Evolutionary conservation across 2,329 filamentous ascomycete genomes (phyloP), one percentile per base, ranked within the genome.

Genomic region (Penicillium sp.): DNA sequence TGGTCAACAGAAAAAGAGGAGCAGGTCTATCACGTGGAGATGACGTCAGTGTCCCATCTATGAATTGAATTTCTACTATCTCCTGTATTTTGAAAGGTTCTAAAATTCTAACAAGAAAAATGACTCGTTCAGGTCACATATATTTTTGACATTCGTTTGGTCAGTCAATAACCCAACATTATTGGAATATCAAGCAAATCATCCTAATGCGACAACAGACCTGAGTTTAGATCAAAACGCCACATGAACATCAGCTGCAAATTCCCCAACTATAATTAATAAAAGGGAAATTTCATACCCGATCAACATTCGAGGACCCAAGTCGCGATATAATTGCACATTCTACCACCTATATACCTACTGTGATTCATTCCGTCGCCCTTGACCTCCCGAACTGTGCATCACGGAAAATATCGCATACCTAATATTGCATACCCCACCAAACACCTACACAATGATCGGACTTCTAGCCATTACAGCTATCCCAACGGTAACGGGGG

Each of bases 401-500:
- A 43, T 12, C 11, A 19, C 26, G 26, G 41, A 30, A 41, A 16
- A 31, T 16, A 28, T 31, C n/a, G 12, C 36, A 47, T 36, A 36
- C 30, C 6, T 26, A 22, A 10, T 14, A 50, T 37, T n/a, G 7
- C 19, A 44, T 31, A 46, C 3, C 26, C 19, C 41, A 43, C 40
- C 37, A 58, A 38, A 43, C 12, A 64, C 17, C 26, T 58, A 37
- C 64, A 65, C 46, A 52, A 75, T 77, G 73, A 69, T 78, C 56
- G 74, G 76, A 22, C 65, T 77, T 19, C 55, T 77, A 42, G 57
- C 71, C 38, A 58, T 78, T 47, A 63, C 72, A 16, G 60, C 75
- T 19, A 77, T 77, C 56, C 78, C 78, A 36, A 78, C 77, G 6
- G 77, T 79, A 38, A 78, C 78, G 10, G 78, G 78, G 38, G 73